A percentile compares a stretch with the other conserved stretches of the same genome.
These are phyloP conservation scores for Otatea glauca DNA, from an alignment of 176 grass and related monocot genomes.

Conservation along the genomic window DNA sequence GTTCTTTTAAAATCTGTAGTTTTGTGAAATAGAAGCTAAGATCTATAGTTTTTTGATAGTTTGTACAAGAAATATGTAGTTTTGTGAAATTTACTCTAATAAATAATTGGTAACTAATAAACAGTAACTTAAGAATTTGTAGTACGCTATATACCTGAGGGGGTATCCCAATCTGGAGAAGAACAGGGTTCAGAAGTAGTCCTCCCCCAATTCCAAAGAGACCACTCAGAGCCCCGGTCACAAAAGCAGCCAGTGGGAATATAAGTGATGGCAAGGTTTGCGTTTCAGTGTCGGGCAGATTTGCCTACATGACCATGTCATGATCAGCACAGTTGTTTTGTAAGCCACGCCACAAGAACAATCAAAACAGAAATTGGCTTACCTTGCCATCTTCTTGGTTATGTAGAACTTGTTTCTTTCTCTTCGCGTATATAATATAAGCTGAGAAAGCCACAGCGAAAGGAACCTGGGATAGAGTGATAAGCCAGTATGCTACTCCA, in stretches of 20 bases:
- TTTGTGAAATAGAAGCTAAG: no score
- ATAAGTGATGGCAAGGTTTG: slow-evolving; percentile 46
- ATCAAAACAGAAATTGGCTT: not conserved
- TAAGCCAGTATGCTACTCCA: slow-evolving; percentile 64
- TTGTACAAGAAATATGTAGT: no score
- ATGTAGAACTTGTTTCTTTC: slow-evolving; percentile 37
- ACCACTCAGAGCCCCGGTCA: slow-evolving; percentile 78
- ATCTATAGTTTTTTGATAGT: no score
- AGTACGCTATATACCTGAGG: slow-evolving; percentile 50
- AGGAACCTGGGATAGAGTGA: slow-evolving; percentile 69
- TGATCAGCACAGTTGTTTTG: not conserved
- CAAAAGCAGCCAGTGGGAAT: slow-evolving; percentile 59
- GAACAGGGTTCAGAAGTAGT: slow-evolving; percentile 74
- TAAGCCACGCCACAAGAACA: not conserved
- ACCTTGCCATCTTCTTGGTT: slow-evolving; percentile 51
- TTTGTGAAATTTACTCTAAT: no score
- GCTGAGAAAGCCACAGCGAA: slow-evolving; percentile 68
- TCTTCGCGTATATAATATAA: slow-evolving; percentile 67
- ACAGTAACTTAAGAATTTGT: not conserved
- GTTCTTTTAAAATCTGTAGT: no score
- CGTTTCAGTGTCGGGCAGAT: slow-evolving; percentile 1
- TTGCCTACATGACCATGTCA: slow-evolving; percentile 31
- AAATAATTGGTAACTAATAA: not conserved
- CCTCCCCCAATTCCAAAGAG: slow-evolving; percentile 90
- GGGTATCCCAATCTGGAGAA: slow-evolving; percentile 80